These are phyloP conservation scores for Berberis thunbergii DNA, from an alignment of 164 flowering plant genomes.

Conservation along the genomic window DNA sequence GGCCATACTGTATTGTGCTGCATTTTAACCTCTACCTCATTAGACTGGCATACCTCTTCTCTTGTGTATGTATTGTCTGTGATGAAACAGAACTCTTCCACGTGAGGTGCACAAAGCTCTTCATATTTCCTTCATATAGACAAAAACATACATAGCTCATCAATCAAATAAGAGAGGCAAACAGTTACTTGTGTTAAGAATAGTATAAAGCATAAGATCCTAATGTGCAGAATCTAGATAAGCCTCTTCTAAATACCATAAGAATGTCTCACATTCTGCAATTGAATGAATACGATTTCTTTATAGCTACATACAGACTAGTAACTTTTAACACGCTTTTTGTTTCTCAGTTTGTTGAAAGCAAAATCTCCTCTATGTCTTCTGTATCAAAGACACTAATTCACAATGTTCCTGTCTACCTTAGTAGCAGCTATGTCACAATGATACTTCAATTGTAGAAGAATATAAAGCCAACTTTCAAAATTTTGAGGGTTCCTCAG, in stretches of 20 bases:
- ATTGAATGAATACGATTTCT: background rate
- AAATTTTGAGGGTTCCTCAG: background rate
- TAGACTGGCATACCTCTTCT: constrained; percentile 48
- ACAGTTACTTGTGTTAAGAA: background rate
- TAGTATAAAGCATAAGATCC: background rate
- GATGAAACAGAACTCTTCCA: constrained; percentile 82
- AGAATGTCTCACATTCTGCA: background rate
- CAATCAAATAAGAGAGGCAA: background rate
- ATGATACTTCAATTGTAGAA: background rate
- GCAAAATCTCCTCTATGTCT: background rate
- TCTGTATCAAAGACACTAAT: background rate
- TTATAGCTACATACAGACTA: no score
- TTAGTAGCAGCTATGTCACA: background rate
- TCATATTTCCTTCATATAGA: constrained; percentile 68
- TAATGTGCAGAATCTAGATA: background rate
- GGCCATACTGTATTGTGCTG: background rate
- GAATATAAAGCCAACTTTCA: no score
- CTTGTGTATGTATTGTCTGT: constrained; percentile 77
- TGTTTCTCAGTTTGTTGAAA: no score
- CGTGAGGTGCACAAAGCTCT: constrained; percentile 90
- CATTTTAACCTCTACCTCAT: background rate
- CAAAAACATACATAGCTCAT: background rate
- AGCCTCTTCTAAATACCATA: no score
- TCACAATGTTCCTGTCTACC: background rate
- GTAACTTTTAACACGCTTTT: no score